phyloP scores from a whole-genome alignment of 1,284 basidiomycete species.

The Rhodofomes roseus region DNA sequence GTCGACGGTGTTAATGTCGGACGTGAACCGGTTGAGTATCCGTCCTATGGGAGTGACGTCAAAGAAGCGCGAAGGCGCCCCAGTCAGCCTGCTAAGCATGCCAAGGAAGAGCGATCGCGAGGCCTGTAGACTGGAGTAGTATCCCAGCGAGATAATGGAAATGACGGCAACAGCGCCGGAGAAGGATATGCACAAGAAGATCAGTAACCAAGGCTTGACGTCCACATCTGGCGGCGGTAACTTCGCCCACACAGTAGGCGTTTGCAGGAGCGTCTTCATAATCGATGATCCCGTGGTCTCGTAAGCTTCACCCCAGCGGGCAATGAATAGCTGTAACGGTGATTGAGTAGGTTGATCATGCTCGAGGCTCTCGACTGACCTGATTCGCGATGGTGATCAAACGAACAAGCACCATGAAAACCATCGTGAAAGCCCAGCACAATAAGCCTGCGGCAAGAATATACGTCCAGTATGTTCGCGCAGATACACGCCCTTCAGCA shows the following conservation, averaged over 20 bases:
- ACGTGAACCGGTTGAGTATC: slow-evolving; percentile 77
- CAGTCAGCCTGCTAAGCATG: slow-evolving; percentile 51
- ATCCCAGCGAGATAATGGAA: slow-evolving; percentile 57
- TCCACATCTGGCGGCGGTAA: slow-evolving; percentile 56
- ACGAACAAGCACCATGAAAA: slow-evolving; percentile 53
- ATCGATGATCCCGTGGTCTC: slow-evolving; percentile 34
- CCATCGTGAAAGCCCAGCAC: slow-evolving; percentile 51
- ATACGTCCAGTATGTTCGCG: slow-evolving; percentile 57
- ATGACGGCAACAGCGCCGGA: slow-evolving; percentile 51
- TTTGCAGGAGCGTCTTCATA: slow-evolving; percentile 21
- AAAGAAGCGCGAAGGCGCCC: slow-evolving; percentile 65
- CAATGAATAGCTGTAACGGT: slow-evolving; percentile 51
- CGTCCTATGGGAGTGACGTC: slow-evolving; percentile 69
- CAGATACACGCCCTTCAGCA: slow-evolving; percentile 61
- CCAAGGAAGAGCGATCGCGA: slow-evolving; percentile 54
- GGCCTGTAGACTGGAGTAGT: slow-evolving; percentile 64
- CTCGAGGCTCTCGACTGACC: slow-evolving; percentile 30
- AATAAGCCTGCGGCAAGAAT: slow-evolving; percentile 56
- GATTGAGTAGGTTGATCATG: background rate
- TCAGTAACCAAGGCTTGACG: slow-evolving; percentile 62
- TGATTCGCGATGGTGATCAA: slow-evolving; percentile 56
- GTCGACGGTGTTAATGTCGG: slow-evolving; percentile 77
- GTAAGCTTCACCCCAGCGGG: slow-evolving; percentile 63
- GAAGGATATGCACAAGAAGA: slow-evolving; percentile 60
- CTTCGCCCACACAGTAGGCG: slow-evolving; percentile 36